Conservation (phyloP, 2,329 filamentous ascomycete genomes). For the Periconia digitata region DNA sequence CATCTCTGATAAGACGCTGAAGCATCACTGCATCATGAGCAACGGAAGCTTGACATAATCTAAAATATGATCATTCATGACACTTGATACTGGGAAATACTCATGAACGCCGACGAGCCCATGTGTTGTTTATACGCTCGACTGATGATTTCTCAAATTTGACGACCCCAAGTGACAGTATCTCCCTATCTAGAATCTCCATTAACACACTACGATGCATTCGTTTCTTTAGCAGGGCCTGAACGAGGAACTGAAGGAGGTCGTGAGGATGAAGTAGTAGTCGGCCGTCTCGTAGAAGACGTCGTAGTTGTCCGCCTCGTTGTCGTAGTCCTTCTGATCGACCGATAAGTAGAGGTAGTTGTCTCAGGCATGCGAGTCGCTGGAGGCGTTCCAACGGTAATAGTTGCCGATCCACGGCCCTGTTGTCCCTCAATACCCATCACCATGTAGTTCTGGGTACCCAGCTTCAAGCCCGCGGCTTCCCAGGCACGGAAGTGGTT, state of each 20-base stretch:
- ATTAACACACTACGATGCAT: neutral
- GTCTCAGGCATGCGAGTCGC: neutral
- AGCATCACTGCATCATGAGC: too few species aligned
- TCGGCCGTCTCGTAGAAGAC: neutral
- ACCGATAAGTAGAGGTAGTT: neutral
- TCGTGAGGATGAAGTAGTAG: neutral
- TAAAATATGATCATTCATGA: too few species aligned
- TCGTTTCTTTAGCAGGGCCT: neutral
- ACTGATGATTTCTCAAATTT: too few species aligned
- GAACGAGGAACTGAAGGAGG: too few species aligned
- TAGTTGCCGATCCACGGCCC: slow-evolving; percentile 6
- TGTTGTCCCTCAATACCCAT: slow-evolving; percentile 8
- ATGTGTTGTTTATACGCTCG: too few species aligned
- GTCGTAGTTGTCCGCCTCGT: neutral
- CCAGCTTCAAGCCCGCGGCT: slow-evolving; percentile 26
- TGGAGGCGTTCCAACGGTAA: neutral
- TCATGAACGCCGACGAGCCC: too few species aligned
- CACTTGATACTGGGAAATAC: too few species aligned
- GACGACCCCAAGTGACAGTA: too few species aligned
- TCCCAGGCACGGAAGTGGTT: slow-evolving; percentile 34
- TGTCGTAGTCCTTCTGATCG: neutral
- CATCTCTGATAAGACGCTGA: too few species aligned
- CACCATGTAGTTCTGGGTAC: slow-evolving; percentile 25
- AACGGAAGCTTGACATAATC: too few species aligned
- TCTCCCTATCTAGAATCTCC: too few species aligned